Evolutionary conservation across 1,284 basidiomycete species (phyloP).

Genomic region (Cryptococcus sp.): DNA sequence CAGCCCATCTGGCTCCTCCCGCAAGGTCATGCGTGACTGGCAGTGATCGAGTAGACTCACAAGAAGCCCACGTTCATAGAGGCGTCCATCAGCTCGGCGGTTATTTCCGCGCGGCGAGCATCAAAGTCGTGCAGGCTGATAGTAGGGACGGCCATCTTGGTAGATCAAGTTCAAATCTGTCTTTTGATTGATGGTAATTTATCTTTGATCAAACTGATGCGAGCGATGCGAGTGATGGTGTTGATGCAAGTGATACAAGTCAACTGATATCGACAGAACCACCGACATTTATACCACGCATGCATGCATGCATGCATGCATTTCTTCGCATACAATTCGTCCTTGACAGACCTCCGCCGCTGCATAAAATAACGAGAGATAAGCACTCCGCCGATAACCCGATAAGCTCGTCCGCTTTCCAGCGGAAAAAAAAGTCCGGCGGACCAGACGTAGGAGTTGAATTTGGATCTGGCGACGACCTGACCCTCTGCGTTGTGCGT

Average conservation of each 20-base stretch:
- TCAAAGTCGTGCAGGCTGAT: slow-evolving; percentile 43
- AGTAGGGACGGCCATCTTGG: slow-evolving; percentile 30
- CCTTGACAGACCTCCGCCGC: not conserved
- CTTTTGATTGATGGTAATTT: no score
- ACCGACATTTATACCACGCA: no score
- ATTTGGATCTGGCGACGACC: no score
- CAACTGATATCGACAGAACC: no score
- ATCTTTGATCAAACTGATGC: no score
- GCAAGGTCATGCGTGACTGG: not conserved
- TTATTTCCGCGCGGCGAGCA: slow-evolving; percentile 30
- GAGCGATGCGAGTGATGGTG: no score
- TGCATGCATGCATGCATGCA: not conserved
- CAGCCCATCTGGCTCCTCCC: not conserved
- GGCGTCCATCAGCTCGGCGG: slow-evolving; percentile 32
- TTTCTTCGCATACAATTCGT: not conserved
- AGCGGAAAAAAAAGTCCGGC: not conserved
- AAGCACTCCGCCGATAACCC: not conserved
- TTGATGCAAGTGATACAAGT: no score
- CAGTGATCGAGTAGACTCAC: slow-evolving; percentile 12
- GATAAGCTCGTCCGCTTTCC: not conserved
- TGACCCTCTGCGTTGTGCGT: no score
- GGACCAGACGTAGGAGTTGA: not conserved
- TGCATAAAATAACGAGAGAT: no score
- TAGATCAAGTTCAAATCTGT: not conserved
- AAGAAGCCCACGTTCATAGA: slow-evolving; percentile 39